phyloP scores from a whole-genome alignment of 1,139 yeast genomes.

The Taiozyma sp. region DNA sequence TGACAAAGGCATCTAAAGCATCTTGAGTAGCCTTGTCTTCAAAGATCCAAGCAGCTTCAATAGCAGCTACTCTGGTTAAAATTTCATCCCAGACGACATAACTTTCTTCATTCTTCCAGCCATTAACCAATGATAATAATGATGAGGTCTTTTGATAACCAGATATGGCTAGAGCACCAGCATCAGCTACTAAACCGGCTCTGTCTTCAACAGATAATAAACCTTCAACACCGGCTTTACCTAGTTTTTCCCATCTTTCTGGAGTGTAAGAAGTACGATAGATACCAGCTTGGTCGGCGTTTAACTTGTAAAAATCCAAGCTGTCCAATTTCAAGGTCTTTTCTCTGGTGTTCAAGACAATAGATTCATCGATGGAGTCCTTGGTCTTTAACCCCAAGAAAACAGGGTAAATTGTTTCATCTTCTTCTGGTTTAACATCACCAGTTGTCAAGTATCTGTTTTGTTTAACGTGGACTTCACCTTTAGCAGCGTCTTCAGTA shows the following conservation, averaged over 20 bases:
- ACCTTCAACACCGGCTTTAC: constrained; percentile 61
- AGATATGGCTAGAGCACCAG: constrained; percentile 63
- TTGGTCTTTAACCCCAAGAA: constrained; percentile 73
- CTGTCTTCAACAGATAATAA: constrained; percentile 76
- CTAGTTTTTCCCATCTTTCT: constrained; percentile 69
- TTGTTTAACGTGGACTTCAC: constrained; percentile 51
- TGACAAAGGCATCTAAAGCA: constrained; percentile 54
- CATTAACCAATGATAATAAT: constrained; percentile 56
- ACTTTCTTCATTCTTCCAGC: constrained; percentile 63
- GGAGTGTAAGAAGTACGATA: constrained; percentile 76
- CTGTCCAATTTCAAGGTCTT: constrained; percentile 38
- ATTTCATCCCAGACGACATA: constrained; percentile 81
- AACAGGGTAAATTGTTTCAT: constrained; percentile 71
- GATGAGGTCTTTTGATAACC: constrained; percentile 68
- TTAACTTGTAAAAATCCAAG: constrained; percentile 65
- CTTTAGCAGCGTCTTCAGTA: constrained; percentile 36
- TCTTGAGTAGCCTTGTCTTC: constrained; percentile 52
- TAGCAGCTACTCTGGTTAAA: constrained; percentile 44
- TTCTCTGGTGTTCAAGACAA: constrained; percentile 52
- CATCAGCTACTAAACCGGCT: constrained; percentile 82
- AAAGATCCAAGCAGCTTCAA: constrained; percentile 64
- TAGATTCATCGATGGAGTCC: constrained; percentile 56
- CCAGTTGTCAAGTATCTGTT: constrained; percentile 76
- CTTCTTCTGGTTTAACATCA: constrained; percentile 70
- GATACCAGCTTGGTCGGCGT: constrained; percentile 79